Conservation (phyloP, 495 filamentous ascomycete species). For the Neurospora sp. region DNA sequence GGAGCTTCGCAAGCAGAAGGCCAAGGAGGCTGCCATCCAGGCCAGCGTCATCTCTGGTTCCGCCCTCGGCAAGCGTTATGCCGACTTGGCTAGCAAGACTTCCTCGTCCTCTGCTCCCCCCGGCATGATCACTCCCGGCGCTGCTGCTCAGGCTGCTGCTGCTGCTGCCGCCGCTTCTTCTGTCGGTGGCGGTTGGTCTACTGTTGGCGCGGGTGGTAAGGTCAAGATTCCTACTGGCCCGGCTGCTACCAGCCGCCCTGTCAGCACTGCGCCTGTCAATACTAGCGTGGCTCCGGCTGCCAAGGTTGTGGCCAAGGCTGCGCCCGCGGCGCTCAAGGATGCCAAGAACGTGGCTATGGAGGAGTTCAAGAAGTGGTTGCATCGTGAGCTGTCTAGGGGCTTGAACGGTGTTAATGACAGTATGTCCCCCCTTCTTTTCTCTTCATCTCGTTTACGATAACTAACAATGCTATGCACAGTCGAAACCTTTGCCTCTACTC, state of each 20-base stretch:
- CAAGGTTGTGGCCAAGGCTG: conserved; percentile 29
- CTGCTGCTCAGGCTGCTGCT: conserved; percentile 13
- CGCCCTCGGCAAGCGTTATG: conserved; percentile 73
- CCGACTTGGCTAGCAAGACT: conserved; percentile 80
- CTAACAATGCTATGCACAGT: conserved; percentile 29
- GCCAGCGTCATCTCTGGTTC: conserved; percentile 38
- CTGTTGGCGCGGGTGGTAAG: conserved; percentile 91
- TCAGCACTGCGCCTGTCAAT: conserved; percentile 38
- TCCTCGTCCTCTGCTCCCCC: conserved; percentile 8
- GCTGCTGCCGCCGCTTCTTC: conserved; percentile 19
- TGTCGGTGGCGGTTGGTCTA: conserved; percentile 71
- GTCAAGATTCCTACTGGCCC: conserved; percentile 59
- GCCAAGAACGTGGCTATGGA: conserved; percentile 53
- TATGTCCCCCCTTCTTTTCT: conserved; percentile 22
- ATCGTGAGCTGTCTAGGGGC: conserved; percentile 53
- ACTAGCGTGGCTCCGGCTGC: conserved; percentile 9
- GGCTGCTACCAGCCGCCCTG: conserved; percentile 45
- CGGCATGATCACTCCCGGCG: conserved; percentile 1
- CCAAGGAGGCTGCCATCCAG: conserved; percentile 42
- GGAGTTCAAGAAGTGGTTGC: conserved; percentile 90
- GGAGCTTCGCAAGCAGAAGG: conserved; percentile 75
- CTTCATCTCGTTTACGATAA: neutral
- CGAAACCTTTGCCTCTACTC: conserved; percentile 66
- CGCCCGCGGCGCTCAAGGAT: conserved; percentile 28
- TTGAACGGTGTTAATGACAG: conserved; percentile 35